These are phyloP conservation scores for Penicillium maclennaniae DNA, from an alignment of 495 filamentous ascomycete species.

Conservation along the genomic window DNA sequence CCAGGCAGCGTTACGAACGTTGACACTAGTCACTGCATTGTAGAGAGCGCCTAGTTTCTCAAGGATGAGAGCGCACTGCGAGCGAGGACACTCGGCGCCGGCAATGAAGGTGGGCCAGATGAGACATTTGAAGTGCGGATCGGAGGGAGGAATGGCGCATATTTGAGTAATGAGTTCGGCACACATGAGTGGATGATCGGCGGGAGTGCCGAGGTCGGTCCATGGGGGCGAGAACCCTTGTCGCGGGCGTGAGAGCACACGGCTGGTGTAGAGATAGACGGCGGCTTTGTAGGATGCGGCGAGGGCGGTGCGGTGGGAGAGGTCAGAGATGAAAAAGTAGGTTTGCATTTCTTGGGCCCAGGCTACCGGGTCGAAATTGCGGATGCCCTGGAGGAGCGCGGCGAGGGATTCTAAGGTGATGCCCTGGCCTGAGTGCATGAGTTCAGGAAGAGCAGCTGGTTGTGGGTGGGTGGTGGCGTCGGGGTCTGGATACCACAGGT, in stretches of 20 bases:
- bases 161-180: constrained; percentile 38
- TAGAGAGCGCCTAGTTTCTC: constrained; percentile 36
- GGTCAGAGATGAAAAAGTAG: constrained; percentile 34
- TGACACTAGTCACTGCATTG: constrained; percentile 40
- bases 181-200: constrained; percentile 33
- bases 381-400: constrained; percentile 40
- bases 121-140: constrained; percentile 47
- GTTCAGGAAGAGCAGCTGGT: constrained; percentile 27
- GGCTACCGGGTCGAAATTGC: constrained; percentile 39
- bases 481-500: constrained; percentile 36
- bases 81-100: constrained; percentile 39
- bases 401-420: constrained; percentile 31
- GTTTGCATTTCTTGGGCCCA: constrained; percentile 45
- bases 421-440: constrained; percentile 25
- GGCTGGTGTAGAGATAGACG: constrained; percentile 45
- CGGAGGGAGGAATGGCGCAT: constrained; percentile 32
- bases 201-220: constrained; percentile 27
- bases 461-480: constrained; percentile 22
- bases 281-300: constrained; percentile 41
- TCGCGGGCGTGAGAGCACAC: constrained; percentile 36
- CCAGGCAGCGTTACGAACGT: constrained; percentile 46
- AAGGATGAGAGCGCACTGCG: constrained; percentile 34
- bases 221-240: constrained; percentile 28
- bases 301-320: constrained; percentile 39
- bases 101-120: constrained; percentile 50